Percentiles rank a stretch among this genome's conserved stretches.
These are phyloP conservation scores for Piromyces finnis DNA, from an alignment of 192 early-diverging fungal genomes.

Conservation along the genomic window DNA sequence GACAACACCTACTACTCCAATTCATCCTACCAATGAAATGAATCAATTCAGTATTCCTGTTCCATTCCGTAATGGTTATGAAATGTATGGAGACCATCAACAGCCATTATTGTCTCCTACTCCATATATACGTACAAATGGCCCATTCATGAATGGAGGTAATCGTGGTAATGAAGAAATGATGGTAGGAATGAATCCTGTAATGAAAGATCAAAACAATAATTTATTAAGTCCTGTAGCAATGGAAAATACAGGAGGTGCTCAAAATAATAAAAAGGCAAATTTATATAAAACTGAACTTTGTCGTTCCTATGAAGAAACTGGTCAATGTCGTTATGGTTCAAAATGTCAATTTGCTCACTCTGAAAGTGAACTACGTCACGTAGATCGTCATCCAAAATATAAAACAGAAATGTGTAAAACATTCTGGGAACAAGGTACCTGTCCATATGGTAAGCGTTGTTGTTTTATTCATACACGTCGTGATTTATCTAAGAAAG, in stretches of 20 bases:
- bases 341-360: slow-evolving; percentile 92
- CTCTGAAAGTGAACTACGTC: slow-evolving; percentile 51
- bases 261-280: slow-evolving; percentile 14
- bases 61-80: too few species aligned
- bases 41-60: not conserved
- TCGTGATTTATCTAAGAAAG: not conserved
- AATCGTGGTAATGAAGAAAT: not conserved
- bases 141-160: not conserved
- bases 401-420: slow-evolving; percentile 94
- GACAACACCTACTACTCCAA: not conserved
- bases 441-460: slow-evolving; percentile 82
- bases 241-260: slow-evolving; percentile 10
- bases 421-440: slow-evolving; percentile 71
- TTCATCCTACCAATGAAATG: not conserved
- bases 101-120: not conserved
- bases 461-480: slow-evolving; percentile 80
- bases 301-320: slow-evolving; percentile 42
- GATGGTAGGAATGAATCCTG: not conserved
- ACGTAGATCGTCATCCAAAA: slow-evolving; percentile 67
- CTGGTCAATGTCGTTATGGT: slow-evolving; percentile 54
- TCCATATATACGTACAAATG: not conserved
- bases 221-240: not conserved
- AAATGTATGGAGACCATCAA: not conserved
- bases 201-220: not conserved
- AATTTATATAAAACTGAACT: slow-evolving; percentile 60